Evolutionary conservation across 805 yeast species (phyloP).

Genomic region (Saturnispora sanitii): DNA sequence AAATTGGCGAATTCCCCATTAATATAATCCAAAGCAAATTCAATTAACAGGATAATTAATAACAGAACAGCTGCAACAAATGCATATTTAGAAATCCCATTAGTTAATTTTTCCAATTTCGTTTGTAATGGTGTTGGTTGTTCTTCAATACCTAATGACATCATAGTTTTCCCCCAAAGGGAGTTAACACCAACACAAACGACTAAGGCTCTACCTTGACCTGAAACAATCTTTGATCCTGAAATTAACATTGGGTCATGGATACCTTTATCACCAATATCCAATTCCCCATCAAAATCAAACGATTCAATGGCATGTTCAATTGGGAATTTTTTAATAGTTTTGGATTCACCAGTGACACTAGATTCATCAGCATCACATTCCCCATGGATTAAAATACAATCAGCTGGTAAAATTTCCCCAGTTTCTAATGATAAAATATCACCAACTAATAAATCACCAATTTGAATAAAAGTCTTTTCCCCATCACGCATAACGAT

Average conservation of each 20-base stretch:
- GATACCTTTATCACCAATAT: conserved; percentile 33
- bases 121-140: conserved; percentile 86
- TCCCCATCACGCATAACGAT: conserved; percentile 67
- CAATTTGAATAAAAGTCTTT: conserved; percentile 59
- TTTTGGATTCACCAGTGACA: conserved; percentile 87
- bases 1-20: conserved; percentile 27
- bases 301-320: conserved; percentile 28
- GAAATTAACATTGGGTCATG: conserved; percentile 82
- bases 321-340: conserved; percentile 62
- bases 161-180: conserved; percentile 85
- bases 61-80: conserved; percentile 74
- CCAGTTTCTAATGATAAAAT: conserved; percentile 79
- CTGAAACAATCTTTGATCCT: conserved; percentile 80
- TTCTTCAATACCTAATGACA: conserved; percentile 69
- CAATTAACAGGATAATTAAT: conserved; percentile 67
- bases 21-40: conserved; percentile 33
- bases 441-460: conserved; percentile 81
- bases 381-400: conserved; percentile 60
- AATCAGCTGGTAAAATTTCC: conserved; percentile 87
- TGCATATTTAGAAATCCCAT: conserved; percentile 92
- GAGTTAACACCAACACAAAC: conserved; percentile 89
- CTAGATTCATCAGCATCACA: conserved; percentile 89
- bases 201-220: conserved; percentile 76
- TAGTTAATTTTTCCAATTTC: conserved; percentile 74
- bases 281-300: conserved; percentile 16